These are phyloP conservation scores for Domatiomyces catenatus DNA, from an alignment of 2,329 filamentous ascomycete species.

Conservation along the genomic window DNA sequence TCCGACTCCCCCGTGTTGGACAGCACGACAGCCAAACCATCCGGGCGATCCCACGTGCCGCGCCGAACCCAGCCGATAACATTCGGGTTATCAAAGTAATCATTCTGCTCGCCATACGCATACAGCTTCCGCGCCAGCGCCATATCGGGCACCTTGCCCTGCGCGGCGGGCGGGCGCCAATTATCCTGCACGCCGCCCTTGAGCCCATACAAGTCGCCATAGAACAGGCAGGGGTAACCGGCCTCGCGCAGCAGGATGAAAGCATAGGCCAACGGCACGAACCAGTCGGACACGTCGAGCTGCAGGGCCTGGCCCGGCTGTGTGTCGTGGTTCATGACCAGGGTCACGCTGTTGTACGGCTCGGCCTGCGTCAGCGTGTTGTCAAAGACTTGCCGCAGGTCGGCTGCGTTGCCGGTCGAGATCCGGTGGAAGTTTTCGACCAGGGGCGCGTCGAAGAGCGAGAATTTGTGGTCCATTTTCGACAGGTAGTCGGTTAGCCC, in stretches of 20 bases:
- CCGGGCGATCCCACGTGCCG: conserved; percentile 30
- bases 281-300: conserved; percentile 44
- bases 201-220: conserved; percentile 47
- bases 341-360: conserved; percentile 41
- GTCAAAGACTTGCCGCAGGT: conserved; percentile 45
- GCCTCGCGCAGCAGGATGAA: conserved; percentile 46
- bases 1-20: conserved; percentile 31
- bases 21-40: conserved; percentile 37
- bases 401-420: conserved; percentile 38
- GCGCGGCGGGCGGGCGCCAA: conserved; percentile 35
- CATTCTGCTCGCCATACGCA: conserved; percentile 43
- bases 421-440: conserved; percentile 49
- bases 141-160: conserved; percentile 38
- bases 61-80: conserved; percentile 44
- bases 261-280: conserved; percentile 51
- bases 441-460: conserved; percentile 47
- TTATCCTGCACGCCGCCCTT: conserved; percentile 26
- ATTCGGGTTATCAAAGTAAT: conserved; percentile 42
- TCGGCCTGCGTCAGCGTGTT: conserved; percentile 36
- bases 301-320: conserved; percentile 18
- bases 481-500: conserved; percentile 40
- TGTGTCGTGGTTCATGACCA: conserved; percentile 39
- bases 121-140: conserved; percentile 44
- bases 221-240: conserved; percentile 47
- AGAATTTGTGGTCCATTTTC: conserved; percentile 41